Percentiles rank a stretch among this genome's conserved stretches.
Conservation (phyloP, 116 monocot genomes). For the Cymodocea nodosa region DNA sequence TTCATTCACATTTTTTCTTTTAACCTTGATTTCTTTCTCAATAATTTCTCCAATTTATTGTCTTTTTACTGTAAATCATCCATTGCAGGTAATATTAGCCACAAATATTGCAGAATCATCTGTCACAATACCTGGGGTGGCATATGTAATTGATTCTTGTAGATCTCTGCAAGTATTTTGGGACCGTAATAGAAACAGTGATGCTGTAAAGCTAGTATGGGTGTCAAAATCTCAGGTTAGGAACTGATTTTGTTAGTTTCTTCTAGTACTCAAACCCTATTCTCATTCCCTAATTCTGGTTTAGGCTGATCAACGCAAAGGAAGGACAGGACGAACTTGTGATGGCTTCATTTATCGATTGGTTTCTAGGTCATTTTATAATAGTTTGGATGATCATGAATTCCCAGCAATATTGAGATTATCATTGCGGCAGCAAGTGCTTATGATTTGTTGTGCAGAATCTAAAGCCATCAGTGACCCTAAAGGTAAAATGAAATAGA, state of each 20-base stretch:
- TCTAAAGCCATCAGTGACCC: slow-evolving; percentile 82
- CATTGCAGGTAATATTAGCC: slow-evolving; percentile 64
- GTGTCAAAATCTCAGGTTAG: slow-evolving; percentile 84
- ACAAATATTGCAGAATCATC: slow-evolving; percentile 96
- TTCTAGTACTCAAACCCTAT: neutral
- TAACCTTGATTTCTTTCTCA: neutral
- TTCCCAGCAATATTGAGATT: slow-evolving; percentile 69
- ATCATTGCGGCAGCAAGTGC: slow-evolving; percentile 68
- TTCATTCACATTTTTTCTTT: neutral
- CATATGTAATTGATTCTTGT: slow-evolving; percentile 81
- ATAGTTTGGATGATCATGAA: slow-evolving; percentile 51
- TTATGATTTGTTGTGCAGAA: slow-evolving; percentile 64
- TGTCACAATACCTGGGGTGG: slow-evolving; percentile 77
- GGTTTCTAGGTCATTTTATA: slow-evolving; percentile 47
- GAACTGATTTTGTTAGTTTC: slow-evolving; percentile 5
- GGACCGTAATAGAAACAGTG: slow-evolving; percentile 50
- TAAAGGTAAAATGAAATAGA: slow-evolving; percentile 28
- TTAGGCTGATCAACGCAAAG: slow-evolving; percentile 80
- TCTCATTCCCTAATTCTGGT: slow-evolving; percentile 5
- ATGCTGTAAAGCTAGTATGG: slow-evolving; percentile 64
- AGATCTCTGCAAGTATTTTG: slow-evolving; percentile 73
- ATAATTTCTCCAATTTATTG: neutral
- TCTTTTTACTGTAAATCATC: slow-evolving; percentile 1
- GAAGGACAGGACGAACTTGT: slow-evolving; percentile 87
- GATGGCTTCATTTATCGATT: slow-evolving; percentile 70